A percentile compares a stretch with the other conserved stretches of the same genome.
phyloP scores from a whole-genome alignment of 345 rosid species.

The Gossypium arboreum region DNA sequence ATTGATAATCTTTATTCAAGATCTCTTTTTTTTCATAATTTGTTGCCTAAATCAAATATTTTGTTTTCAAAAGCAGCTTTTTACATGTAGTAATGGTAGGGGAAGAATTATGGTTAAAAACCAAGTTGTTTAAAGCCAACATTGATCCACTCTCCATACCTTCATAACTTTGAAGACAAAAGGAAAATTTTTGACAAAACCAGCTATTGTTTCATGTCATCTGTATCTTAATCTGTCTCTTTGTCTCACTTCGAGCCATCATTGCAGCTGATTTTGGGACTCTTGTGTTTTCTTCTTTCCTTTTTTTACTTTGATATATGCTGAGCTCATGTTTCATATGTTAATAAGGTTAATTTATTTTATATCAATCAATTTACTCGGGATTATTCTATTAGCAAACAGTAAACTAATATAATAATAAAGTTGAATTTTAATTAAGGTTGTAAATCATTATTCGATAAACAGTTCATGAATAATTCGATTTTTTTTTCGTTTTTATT shows the following conservation, averaged over 20 bases:
- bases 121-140: neutral
- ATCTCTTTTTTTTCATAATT: neutral
- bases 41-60: neutral
- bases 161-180: neutral
- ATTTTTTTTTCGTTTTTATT: too few species aligned
- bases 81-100: neutral
- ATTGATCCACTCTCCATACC: neutral
- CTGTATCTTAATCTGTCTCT: neutral
- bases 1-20: too few species aligned
- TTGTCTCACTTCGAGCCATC: neutral
- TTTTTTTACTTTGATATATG: too few species aligned
- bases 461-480: too few species aligned
- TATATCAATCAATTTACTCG: neutral
- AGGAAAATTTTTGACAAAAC: neutral
- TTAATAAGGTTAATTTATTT: neutral
- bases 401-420: neutral
- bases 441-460: too few species aligned
- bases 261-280: conserved; percentile 1
- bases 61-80: neutral
- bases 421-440: too few species aligned
- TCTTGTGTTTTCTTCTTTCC: neutral
- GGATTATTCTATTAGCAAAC: neutral
- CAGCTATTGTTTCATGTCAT: conserved; percentile 3
- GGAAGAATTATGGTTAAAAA: neutral
- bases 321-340: neutral